Evolutionary conservation across 129 eudicot genomes (phyloP), one percentile per base, ranked within the genome.

Genomic region (Helianthus annuus): DNA sequence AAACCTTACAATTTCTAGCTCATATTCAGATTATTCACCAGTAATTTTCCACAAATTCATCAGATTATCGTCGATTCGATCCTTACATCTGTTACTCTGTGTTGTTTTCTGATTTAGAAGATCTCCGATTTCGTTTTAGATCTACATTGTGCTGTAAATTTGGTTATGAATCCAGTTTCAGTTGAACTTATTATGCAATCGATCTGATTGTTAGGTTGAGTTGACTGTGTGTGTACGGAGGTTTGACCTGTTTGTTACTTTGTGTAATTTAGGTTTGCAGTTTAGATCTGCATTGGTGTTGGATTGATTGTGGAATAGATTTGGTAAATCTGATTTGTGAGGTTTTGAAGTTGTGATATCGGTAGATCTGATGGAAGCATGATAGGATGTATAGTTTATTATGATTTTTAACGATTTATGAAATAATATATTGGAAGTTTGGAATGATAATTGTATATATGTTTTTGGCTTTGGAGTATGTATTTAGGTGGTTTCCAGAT

Each of bases 101-200:
- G 66, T 16, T 69, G 51, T 44, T 61, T 39, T 68, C 17, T 46
- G 66, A 63, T 57, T 27, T 15, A 49, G 70, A 65, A 55, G 70
- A 42, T 56, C 48, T 80, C 6, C 19, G 39, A 60, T 60, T 22
- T 44, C 14, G 6, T 10, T 58, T 53, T 14, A 63, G 70, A 73
- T 73, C 78, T 73, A 53, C 78, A 62, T 63, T 73, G 70, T 42
- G 10, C 8, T 29, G 70, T 62, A 61, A 29, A 27, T 12, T 73
- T 48, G 63, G 70, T 73, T 52, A 27, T 63, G 62, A 40, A 49
- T 49, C 38, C 12, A 12, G 14, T 46, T 34, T 51, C 39, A 64
- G 15, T 14, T 49, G 36, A 36, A 73, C 16, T 59, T 34, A 1
- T 44, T 32, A 72, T 72, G 38, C 8, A 17, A 4, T 72, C 59